Conservation (phyloP, 2,329 filamentous ascomycete genomes). For the Diaporthe caulivora region DNA sequence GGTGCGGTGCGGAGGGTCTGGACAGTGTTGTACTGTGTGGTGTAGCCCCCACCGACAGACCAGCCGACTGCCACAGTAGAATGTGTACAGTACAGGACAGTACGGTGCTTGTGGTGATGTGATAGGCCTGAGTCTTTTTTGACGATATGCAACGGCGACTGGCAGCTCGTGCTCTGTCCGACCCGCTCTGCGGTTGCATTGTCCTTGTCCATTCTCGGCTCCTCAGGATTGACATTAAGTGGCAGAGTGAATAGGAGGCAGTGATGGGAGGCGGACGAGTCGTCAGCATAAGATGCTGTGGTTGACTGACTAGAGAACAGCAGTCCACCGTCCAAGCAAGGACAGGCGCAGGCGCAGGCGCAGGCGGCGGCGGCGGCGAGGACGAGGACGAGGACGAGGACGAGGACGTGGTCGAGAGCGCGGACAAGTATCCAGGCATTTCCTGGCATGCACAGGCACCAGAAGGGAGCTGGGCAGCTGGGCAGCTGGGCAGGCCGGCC, state of each 20-base stretch:
- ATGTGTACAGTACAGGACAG: constrained; percentile 11
- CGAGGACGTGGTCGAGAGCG: too few species aligned
- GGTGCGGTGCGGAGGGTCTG: too few species aligned
- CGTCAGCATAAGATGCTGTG: constrained; percentile 20
- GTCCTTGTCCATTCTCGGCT: constrained; percentile 1
- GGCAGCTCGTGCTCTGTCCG: too few species aligned
- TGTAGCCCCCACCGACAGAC: background rate
- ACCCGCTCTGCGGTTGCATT: constrained; percentile 2
- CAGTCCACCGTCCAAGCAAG: background rate
- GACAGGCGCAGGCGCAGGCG: background rate
- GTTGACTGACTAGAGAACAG: constrained; percentile 11
- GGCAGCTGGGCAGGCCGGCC: constrained; percentile 16
- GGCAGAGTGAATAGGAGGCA: background rate
- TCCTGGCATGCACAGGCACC: background rate
- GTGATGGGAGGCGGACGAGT: constrained; percentile 6
- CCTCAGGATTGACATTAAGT: too few species aligned
- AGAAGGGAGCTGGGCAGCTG: background rate
- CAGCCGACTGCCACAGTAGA: constrained; percentile 11
- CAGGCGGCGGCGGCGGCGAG: background rate
- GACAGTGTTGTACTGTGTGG: background rate
- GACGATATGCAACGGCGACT: background rate
- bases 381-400: too few species aligned
- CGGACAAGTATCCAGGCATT: background rate
- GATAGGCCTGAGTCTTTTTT: background rate
- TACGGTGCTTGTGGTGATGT: background rate